A percentile compares a stretch with the other conserved stretches of the same genome.
These are phyloP conservation scores for Monosporozyma aerobia DNA, from an alignment of 805 yeast species.

Conservation along the genomic window DNA sequence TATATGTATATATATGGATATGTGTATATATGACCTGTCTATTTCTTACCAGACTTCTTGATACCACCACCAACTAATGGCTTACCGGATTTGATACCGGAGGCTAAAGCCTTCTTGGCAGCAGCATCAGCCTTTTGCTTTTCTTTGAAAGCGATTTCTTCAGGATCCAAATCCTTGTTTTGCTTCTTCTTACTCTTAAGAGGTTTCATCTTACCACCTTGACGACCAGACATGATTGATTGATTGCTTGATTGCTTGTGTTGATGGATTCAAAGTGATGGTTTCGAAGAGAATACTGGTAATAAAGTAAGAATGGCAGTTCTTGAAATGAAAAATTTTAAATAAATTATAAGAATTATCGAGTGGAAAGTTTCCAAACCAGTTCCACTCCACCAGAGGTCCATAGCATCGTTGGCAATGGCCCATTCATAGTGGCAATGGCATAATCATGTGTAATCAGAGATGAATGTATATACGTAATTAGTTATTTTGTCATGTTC, in stretches of 20 bases:
- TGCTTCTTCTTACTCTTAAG: conserved; percentile 70
- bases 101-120: conserved; percentile 84
- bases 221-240: conserved; percentile 76
- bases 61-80: conserved; percentile 92
- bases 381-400: neutral
- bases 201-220: conserved; percentile 93
- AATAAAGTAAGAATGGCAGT: neutral
- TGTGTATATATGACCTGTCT: conserved; percentile 2
- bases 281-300: neutral
- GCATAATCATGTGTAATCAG: no score
- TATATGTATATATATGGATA: neutral
- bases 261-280: neutral
- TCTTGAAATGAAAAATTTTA: neutral
- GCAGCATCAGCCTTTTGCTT: conserved; percentile 93
- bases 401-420: no score
- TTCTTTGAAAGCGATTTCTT: conserved; percentile 81
- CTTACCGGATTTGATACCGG: conserved; percentile 81
- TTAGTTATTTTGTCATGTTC: neutral
- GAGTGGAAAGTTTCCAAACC: neutral
- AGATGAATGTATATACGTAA: no score
- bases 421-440: no score
- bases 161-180: conserved; percentile 66
- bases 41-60: conserved; percentile 73
- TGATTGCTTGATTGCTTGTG: neutral
- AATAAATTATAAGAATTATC: neutral